Base-by-base conservation (phyloP, 1,139 yeast species). In the Oligophagozyma castellii region DNA sequence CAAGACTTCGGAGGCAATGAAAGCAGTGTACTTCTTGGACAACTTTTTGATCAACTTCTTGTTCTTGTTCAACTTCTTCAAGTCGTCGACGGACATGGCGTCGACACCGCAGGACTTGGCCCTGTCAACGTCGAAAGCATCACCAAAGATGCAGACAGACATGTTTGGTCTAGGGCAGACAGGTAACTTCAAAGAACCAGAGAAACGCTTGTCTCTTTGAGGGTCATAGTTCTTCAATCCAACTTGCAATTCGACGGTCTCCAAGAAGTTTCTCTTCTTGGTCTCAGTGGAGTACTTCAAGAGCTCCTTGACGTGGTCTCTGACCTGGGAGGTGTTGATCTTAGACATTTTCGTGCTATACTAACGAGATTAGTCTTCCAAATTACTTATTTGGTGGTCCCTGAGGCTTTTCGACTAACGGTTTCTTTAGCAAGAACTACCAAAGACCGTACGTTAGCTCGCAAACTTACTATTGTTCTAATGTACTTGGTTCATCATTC, bases 151-250 rank as follows among this genome's bases (percentile, higher is more conserved):
- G 72, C 98, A 92, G 73, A 92, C 69, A 69, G 96, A 81, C 96
- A 92, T 83, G 95, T 89, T 89, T 70, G 99, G 99, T 77, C 99
- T 92, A 73, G 98, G 98, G 53, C 93, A 95, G 63, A 77, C 77
- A 61, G 99, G 99, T 59, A 92, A 76, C 73, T 78, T 89, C 72
- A 92, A 78, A 61, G 96, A 63, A 73, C 99, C 99, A 64, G 96
- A 86, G 96, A 92, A 92, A 83, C 99, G 96, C 89, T 92, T 92
- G 70, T 92, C 99, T 80, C 99, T 86, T 75, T 92, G 98, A 63
- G 99, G 96, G 68, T 92, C 99, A 72, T 92, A 92, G 93, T 89
- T 89, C 89, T 92, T 92, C 60, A 92, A 77, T 66, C 98, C 98
- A 59, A 92, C 94, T 73, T 92, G 98, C 64, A 92, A 78, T 73